Base-by-base conservation (phyloP, 768 basidiomycete genomes). In the Filobasidium wieringae region DNA sequence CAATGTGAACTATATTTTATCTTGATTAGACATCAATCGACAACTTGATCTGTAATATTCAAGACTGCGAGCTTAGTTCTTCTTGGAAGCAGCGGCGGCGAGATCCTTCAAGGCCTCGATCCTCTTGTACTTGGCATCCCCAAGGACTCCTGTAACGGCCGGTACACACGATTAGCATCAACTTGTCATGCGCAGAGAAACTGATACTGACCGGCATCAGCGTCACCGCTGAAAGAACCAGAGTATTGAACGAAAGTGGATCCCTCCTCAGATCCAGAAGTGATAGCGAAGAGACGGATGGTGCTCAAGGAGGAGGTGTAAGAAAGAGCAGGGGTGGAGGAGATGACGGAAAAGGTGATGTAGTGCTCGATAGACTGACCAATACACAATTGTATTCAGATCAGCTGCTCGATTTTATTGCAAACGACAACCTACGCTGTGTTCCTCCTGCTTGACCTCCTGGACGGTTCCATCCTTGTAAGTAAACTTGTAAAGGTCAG, bases 81-180 rank as follows among this genome's bases (percentile, higher is more conserved):
- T 57, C 57, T 59, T 64, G 41, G 59, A 49, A 34, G 57, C 65
- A 51, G 62, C 65, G 55, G 69, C 68, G 26, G 66, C 69, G 36
- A 72, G 62, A 57, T 71, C 71, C 22, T 63, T 62, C 30, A 72
- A 62, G 6, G 64, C 69, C 52, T 72, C 71, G 41, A 40, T 54
- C 50, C 71, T 63, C 69, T 72, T 72, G 65, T 55, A 72, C 49
- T 63, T 59, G 41, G 64, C 69, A 51, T 72, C 71, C 50, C 63
- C 61, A 41, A 69, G 49, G 53, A 64, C 67, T 26, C 58, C 59
- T 40, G 59, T 58, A 17, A 17, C 1, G 12, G 22, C 1, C 40
- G 2, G n/a, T n/a, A n/a, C 29, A 1, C 7, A 30, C 14, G 11
- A 31, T 55, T 30, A 55, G 26, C 12, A 14, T n/a, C 53, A 15